A percentile compares a stretch with the other conserved stretches of the same genome.
phyloP scores from a whole-genome alignment of 2,329 filamentous ascomycete genomes.

The Thelonectria blattea region DNA sequence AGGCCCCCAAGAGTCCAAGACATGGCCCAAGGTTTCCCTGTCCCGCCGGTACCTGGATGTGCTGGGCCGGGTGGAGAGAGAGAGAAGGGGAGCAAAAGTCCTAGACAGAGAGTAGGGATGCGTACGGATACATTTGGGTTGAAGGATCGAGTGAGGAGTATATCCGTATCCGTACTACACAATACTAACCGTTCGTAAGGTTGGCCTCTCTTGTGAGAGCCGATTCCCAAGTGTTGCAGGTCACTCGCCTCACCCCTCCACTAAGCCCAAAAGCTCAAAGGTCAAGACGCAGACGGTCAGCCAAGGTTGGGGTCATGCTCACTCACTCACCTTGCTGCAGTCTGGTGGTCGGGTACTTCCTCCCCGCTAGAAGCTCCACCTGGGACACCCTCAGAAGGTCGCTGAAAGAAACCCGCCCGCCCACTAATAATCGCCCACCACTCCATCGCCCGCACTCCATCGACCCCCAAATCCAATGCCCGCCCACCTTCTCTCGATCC shows the following conservation, averaged over 20 bases:
- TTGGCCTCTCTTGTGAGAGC: no score
- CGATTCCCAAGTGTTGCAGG: no score
- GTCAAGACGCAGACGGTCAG: not conserved
- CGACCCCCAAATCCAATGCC: not conserved
- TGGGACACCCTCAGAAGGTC: not conserved
- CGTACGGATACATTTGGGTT: no score
- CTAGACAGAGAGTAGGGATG: not conserved
- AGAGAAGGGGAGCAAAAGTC: not conserved
- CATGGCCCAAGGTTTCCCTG: conserved; percentile 1
- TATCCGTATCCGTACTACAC: no score
- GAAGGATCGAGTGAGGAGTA: no score
- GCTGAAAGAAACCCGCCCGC: not conserved
- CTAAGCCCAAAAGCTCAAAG: not conserved
- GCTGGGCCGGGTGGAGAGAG: not conserved
- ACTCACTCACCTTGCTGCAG: not conserved
- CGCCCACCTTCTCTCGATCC: conserved; percentile 8
- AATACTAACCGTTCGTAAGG: no score
- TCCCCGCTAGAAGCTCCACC: not conserved
- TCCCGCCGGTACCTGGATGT: conserved; percentile 9
- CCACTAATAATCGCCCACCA: conserved; percentile 1
- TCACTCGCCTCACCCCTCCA: conserved; percentile 2
- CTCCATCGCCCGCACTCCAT: no score
- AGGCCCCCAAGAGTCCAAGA: not conserved
- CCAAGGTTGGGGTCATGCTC: not conserved
- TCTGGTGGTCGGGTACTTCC: not conserved